Evolutionary conservation across 495 filamentous ascomycete species (phyloP).

Genomic region (Xylaria flabelliformis): DNA sequence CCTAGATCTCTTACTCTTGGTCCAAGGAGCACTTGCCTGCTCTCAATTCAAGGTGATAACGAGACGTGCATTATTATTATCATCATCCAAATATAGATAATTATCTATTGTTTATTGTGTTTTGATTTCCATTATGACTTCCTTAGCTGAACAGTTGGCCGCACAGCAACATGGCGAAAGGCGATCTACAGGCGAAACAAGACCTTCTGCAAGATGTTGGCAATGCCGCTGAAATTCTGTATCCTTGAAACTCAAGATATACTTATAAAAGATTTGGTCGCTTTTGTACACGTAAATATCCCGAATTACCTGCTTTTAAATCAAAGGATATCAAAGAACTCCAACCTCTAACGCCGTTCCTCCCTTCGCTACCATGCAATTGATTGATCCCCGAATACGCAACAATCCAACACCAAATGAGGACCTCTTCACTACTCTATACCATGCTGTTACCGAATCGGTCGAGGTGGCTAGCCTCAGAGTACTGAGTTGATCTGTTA

Average conservation of each 20-base stretch:
- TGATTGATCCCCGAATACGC: not conserved
- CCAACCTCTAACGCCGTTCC: conserved; percentile 34
- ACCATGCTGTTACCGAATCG: conserved; percentile 36
- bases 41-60: not conserved
- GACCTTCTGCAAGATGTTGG: not conserved
- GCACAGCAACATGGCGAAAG: not conserved
- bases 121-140: not conserved
- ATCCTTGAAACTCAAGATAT: conserved; percentile 12
- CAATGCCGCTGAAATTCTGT: conserved; percentile 9
- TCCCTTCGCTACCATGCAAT: conserved; percentile 14
- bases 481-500: conserved; percentile 47
- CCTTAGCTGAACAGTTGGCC: not conserved
- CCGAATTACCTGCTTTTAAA: conserved; percentile 22
- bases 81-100: not conserved
- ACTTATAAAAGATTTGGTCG: not conserved
- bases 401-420: not conserved
- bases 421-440: not conserved
- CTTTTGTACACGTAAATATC: conserved; percentile 29
- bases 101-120: not conserved
- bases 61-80: not conserved
- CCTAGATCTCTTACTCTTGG: too few species aligned
- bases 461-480: conserved; percentile 49
- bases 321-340: conserved; percentile 30
- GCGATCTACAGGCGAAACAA: not conserved
- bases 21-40: not conserved